phyloP scores from a whole-genome alignment of 192 early-diverging fungal genomes.

The Podila horticola region DNA sequence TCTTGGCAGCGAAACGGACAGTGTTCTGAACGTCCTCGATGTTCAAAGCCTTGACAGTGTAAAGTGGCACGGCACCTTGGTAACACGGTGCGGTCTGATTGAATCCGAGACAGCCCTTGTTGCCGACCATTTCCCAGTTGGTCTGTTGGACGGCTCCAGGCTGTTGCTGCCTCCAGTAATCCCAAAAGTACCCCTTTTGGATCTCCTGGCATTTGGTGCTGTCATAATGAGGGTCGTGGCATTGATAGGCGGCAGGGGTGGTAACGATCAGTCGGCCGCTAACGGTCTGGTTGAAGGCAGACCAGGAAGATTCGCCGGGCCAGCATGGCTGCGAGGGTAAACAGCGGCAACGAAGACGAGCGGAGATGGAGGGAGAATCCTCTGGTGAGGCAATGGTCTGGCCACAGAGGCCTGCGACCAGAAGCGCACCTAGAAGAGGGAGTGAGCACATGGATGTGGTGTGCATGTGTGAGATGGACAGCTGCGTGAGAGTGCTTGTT shows the following conservation, averaged over 20 bases:
- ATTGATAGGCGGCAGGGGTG: slow-evolving; percentile 33
- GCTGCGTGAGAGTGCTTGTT: too few species aligned
- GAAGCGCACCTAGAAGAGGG: too few species aligned
- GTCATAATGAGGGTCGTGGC: slow-evolving; percentile 42
- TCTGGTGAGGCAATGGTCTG: too few species aligned
- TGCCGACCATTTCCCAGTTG: slow-evolving; percentile 19
- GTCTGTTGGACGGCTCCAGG: slow-evolving; percentile 25
- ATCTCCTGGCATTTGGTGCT: slow-evolving; percentile 40
- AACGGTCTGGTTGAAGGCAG: slow-evolving; percentile 19
- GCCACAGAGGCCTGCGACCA: too few species aligned
- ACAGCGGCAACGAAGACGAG: slow-evolving; percentile 11
- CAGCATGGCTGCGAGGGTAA: slow-evolving; percentile 31
- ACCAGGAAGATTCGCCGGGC: slow-evolving; percentile 33
- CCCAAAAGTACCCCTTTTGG: slow-evolving; percentile 33
- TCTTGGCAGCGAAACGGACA: slow-evolving; percentile 43
- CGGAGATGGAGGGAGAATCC: too few species aligned
- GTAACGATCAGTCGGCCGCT: slow-evolving; percentile 28
- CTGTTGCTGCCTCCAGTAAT: slow-evolving; percentile 19
- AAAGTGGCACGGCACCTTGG: slow-evolving; percentile 45
- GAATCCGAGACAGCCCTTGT: slow-evolving; percentile 16
- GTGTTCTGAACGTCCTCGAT: slow-evolving; percentile 36
- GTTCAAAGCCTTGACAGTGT: slow-evolving; percentile 41
- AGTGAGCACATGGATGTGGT: too few species aligned
- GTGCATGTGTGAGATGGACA: too few species aligned
- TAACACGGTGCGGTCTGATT: slow-evolving; percentile 39